phyloP scores from a whole-genome alignment of 495 filamentous ascomycete species.

The Staphylotrichum tortipilum region DNA sequence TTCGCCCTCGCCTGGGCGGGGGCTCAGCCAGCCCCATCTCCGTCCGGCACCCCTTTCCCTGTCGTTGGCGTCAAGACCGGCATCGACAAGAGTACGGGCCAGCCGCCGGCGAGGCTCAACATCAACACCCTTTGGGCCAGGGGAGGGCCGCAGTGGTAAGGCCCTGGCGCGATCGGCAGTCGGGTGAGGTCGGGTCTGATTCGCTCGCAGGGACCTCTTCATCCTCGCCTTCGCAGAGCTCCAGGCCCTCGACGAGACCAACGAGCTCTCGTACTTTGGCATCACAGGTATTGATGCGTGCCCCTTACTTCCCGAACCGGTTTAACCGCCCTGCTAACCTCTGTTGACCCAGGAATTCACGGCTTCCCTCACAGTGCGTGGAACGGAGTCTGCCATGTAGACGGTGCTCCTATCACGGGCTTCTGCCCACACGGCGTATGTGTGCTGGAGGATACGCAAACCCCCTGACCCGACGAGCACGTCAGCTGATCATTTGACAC shows the following conservation, averaged over 20 bases:
- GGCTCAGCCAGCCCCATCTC: not conserved
- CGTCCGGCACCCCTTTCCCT: conserved; percentile 15
- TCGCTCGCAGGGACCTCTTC: conserved; percentile 33
- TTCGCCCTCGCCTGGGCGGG: conserved; percentile 9
- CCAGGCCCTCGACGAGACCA: conserved; percentile 31
- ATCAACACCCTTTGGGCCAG: conserved; percentile 30
- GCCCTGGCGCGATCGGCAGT: no score
- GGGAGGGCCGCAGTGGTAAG: conserved; percentile 34
- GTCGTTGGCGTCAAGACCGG: conserved; percentile 31
- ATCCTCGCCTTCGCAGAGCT: conserved; percentile 37
- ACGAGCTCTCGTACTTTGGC: conserved; percentile 39
- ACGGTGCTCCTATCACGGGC: conserved; percentile 25
- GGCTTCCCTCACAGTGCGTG: conserved; percentile 41
- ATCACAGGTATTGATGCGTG: conserved; percentile 34
- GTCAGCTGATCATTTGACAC: conserved; percentile 4
- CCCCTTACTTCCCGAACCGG: not conserved
- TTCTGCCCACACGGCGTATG: conserved; percentile 43
- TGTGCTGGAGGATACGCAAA: no score
- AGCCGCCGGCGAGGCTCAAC: conserved; percentile 28
- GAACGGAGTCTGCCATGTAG: conserved; percentile 35
- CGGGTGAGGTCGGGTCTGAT: conserved; percentile 10
- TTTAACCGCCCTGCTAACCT: no score
- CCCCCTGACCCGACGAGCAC: not conserved
- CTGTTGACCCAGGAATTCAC: conserved; percentile 38
- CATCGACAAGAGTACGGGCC: conserved; percentile 26